Evolutionary conservation across 2,329 filamentous ascomycete species (phyloP), one percentile per base, ranked within the genome.

Genomic region (Talaromyces atroroseus): DNA sequence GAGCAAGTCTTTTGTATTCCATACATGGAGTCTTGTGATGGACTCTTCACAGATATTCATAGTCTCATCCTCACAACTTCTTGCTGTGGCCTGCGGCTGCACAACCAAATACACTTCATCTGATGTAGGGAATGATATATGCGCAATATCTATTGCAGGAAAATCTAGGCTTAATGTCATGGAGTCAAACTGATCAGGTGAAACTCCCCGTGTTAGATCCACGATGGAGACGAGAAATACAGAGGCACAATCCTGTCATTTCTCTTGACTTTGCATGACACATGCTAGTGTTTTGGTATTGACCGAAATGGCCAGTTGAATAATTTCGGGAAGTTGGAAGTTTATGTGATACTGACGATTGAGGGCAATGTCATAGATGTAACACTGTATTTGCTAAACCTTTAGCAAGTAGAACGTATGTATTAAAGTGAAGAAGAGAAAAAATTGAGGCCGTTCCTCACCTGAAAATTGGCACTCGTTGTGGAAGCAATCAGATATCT

Each of bases 1-100:
- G 67, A 69, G 29, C 60, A 65, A 38, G 63, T 56, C 2, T 69
- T 66, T 60, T 64, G 61, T 57, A 54, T 61, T 49, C 59, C 58
- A 2, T 63, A 62, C 5, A 46, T 59, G 2, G 46, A 61, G 18
- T 60, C 12, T 21, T 50, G 50, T 36, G 56, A 57, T 14, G 51
- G 26, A 0, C 21, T 56, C 5, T 48, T 49, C 6, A 56, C 59
- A 46, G 65, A 67, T 26, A 58, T 67, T 18, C 11, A 36, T 26
- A 32, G 54, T 58, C 16, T 54, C 47, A 26, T 58, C 42, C n/a
- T 51, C 56, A 5, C 36, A 47, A 34, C 56, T 58, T 26, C 47
- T 52, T 12, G 46, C 56, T 14, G 56, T 54, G 11, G 54, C 49
- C 16, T 47, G 45, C 32, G 56, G 56, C 38, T 49, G 56, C 3